Evolutionary conservation across 164 flowering plant species (phyloP), one percentile per base, ranked within the genome.

Genomic region (Brasenia schreberi): DNA sequence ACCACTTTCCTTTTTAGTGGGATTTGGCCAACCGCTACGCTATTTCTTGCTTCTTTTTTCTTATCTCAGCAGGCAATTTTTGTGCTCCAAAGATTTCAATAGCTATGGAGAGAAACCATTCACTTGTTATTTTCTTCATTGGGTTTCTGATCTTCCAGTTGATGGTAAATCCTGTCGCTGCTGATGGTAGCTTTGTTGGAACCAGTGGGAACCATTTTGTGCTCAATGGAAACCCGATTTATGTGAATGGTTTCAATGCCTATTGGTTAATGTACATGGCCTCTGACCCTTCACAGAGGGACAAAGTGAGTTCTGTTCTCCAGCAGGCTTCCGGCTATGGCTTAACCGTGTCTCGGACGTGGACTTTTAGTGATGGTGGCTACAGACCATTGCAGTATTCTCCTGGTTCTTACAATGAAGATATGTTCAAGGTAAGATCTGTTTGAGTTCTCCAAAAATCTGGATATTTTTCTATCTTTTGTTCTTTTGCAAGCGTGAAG

Each of bases 361-460:
- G 91, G 88, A 88, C 88, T 67, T 86, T 86, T 65, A 77, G 77
- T 60, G 88, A 86, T 70, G 91, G 88, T 10, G 83, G 75, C 10
- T 39, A 64, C 58, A 68, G 58, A n/a, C 65, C 86, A 17, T 73
- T 85, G 18, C 90, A 85, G 64, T 11, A 7, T 23, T 73, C 83
- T 58, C 87, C 87, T 27, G 87, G 87, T 39, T 39, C 61, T 6
- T 83, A 85, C 68, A 75, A 79, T 65, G 84, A 83, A 63, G 72
- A 73, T n/a, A 75, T 78, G 74, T 83, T 84, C 71, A 74, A 78
- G 82, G 87, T 81, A 70, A 7, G 18, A 6, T 44, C 23, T 12
- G 39, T 14, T 11, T 19, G 18, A 18, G 58, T 39, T 17, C 42
- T 18, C 23, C 7, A 39, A 43, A 44, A 12, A 12, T 4, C 42